Evolutionary conservation across 352 stramenopile species (phyloP).

Genomic region (Globisporangium nagaii): DNA sequence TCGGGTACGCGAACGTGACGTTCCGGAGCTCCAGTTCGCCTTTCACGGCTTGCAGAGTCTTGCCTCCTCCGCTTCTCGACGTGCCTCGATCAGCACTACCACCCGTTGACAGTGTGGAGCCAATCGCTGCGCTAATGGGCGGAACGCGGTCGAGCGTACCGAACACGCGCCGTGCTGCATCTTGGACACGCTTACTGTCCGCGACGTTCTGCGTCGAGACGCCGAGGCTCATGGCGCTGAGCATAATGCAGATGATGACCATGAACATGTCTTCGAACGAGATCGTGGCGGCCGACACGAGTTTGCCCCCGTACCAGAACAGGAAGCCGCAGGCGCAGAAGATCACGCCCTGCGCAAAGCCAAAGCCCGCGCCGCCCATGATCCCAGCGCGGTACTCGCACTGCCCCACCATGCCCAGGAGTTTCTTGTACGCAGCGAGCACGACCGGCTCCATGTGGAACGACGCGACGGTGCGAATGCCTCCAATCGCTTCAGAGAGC

Average conservation of each 20-base stretch:
- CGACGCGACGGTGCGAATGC: slow-evolving; percentile 58
- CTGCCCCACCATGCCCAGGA: slow-evolving; percentile 26
- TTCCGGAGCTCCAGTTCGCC: slow-evolving; percentile 39
- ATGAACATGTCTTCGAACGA: slow-evolving; percentile 74
- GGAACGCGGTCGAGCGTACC: slow-evolving; percentile 23
- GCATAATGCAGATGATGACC: slow-evolving; percentile 65
- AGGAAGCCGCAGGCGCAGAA: slow-evolving; percentile 61
- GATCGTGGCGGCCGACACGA: slow-evolving; percentile 45
- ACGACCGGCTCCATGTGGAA: slow-evolving; percentile 44
- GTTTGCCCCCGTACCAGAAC: slow-evolving; percentile 63
- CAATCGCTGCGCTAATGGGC: slow-evolving; percentile 16
- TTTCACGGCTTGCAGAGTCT: slow-evolving; percentile 9
- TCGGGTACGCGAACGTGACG: slow-evolving; percentile 36
- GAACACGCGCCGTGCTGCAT: slow-evolving; percentile 25
- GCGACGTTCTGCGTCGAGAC: slow-evolving; percentile 16
- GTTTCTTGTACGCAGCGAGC: slow-evolving; percentile 25
- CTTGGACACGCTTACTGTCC: slow-evolving; percentile 23
- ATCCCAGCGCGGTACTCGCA: slow-evolving; percentile 43
- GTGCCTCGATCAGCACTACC: background rate
- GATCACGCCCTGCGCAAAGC: slow-evolving; percentile 65
- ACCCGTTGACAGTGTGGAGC: background rate
- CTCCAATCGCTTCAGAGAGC: slow-evolving; percentile 36
- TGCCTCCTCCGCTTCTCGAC: background rate
- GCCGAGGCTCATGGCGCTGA: slow-evolving; percentile 29
- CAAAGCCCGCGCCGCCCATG: slow-evolving; percentile 49